Base-by-base conservation (phyloP, 2,329 filamentous ascomycete species). In the Trichoderma breve region DNA sequence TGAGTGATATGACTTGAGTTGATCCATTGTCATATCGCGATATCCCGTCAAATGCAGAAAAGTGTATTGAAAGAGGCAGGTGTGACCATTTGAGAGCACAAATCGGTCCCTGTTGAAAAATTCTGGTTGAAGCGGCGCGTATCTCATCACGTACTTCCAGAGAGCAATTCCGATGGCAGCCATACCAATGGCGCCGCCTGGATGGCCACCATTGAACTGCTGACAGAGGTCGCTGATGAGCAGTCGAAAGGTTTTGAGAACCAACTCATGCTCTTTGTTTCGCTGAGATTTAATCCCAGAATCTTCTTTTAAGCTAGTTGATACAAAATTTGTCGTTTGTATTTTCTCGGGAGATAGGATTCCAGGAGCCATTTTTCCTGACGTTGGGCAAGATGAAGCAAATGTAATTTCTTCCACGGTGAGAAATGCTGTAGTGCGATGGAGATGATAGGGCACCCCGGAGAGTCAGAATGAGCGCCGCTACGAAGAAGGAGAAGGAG, bases 41-140 rank as follows among this genome's bases (percentile, higher is more conserved):
- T 87, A 88, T 60, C 87, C 87, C 1, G 81, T 80, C 11, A 89
- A 81, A 72, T 89, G 85, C 9, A 87, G 79, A 73, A 89, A 85
- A 0, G 80, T 77, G 77, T 89, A 89, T 71, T 87, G 85, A 73
- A 87, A 88, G 26, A 89, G 80, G 74, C 86, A 86, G 1, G 85
- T 83, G 74, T 88, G 87, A n/a, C 79, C 89, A 74, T 90, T 91
- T 26, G 88, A 90, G 12, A 91, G 82, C 7, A 91, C 86, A 75
- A 91, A 90, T 26, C 88, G 85, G 74, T 91, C 89, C 43, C 89
- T 83, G 77, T 91, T 89, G 82, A 90, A 90, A 78, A 82, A 91
- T 55, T 83, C 76, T 9, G 86, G 85, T 53, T 85, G 85, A n/a
- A 81, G 79, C 0, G 89, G 88, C 2, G 86, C 84, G 76, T 89